Base-by-base conservation (phyloP, 257 asterid genomes). In the Jacaranda mimosifolia region DNA sequence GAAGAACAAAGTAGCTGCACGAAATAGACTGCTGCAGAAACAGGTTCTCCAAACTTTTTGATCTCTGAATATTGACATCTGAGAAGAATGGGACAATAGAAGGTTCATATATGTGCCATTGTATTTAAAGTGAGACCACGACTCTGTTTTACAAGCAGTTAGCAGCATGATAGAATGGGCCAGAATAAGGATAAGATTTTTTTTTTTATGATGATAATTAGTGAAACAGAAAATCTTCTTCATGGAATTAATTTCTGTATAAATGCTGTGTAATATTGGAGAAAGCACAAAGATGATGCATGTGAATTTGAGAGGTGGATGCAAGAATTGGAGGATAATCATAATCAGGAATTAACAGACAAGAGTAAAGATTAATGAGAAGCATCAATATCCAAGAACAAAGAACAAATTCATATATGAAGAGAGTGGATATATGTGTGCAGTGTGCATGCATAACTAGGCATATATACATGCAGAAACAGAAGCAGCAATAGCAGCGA, bases 31-130 rank as follows among this genome's bases (percentile, higher is more conserved):
- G 73, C 85, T 77, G 71, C 87, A 77, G 4, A 79, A 58, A 70
- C 79, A 83, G 46, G 84, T 78, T 78, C 88, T 83, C 74, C 82
- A 64, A 72, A 74, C 52, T 52, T 82, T 87, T 3, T 75, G 51
- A 42, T 90, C 91, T 63, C 76, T 88, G 43, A 80, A 68, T 56
- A 77, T 32, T 51, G 86, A 68, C 77, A 76, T 81, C 95, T 92
- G 62, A 74, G 43, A 69, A 62, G 58, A 43, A 45, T 1, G 11
- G 38, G 59, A 9, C 42, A 68, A 26, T 35, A 48, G 11, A 17
- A 69, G 40, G n/a, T 52, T 49, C 35, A 73, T 39, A 19, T 38
- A 38, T 55, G 12, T 9, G 14, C 32, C 7, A 12, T 26, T 52
- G 12, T 6, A 32, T n/a, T 15, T 10, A 0, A 0, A 35, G 19